Evolutionary conservation across 768 basidiomycete species (phyloP), one percentile per base, ranked within the genome.

Genomic region (Mycena alexandri): DNA sequence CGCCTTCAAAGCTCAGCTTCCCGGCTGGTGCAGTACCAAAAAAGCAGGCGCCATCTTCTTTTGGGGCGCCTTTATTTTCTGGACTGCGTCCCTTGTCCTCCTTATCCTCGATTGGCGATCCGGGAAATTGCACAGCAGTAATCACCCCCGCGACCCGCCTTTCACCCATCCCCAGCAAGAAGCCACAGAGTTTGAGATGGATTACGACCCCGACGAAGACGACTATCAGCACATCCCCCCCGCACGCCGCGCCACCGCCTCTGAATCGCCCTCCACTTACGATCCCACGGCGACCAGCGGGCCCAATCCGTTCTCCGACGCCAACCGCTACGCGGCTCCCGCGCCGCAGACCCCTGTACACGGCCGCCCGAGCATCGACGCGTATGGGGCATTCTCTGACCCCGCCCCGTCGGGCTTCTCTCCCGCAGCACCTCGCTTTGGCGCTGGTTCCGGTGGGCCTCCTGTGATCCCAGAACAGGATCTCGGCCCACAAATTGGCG

Each of bases 21-120:
- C 85, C 5, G 89, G 92, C 0, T 98, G 94, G 93, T 98, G 96
- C 79, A 89, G 84, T 69, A 96, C 96, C 9, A 98, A 98, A 81
- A 95, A 94, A 73, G 96, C 96, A 2, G 93, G 87, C 0, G 89
- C 89, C 6, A 87, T 96, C 51, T 98, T 98, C 79, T 91, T 96
- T 76, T 97, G 95, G 96, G 77, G 95, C 11, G 83, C 88, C 1
- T 93, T 94, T 61, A 94, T 81, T 17, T 92, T 89, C 76, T 97
- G 95, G 95, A 80, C 79, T 3, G 90, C 85, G 9, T 90, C 93
- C 0, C 75, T 94, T 11, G 81, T 81, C 11, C 82, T 95, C 46
- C 84, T 92, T 34, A 77, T 93, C 58, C 78, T 91, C 5, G 89
- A 93, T 54, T 96, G 93, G 93, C 90, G 94, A 52, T 86, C 86